Evolutionary conservation across 306 rosid genomes (phyloP).

Genomic region (Canavalia gladiata): DNA sequence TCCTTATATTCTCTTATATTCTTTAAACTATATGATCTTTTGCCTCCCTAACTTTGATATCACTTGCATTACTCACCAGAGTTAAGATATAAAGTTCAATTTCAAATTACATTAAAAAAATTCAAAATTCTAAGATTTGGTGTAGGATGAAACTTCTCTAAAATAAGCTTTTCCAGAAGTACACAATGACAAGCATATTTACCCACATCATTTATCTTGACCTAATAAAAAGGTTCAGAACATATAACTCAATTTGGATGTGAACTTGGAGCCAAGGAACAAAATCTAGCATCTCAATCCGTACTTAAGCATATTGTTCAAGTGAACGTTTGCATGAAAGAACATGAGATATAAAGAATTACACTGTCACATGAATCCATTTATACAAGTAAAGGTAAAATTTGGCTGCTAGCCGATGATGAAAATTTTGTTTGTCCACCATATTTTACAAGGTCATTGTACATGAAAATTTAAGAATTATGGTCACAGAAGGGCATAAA

Average conservation of each 20-base stretch:
- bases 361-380: conserved; percentile 34
- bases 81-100: too few relatives aligned
- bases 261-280: neutral
- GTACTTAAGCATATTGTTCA: neutral
- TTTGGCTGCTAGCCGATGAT: conserved; percentile 21
- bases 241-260: neutral
- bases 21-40: too few relatives aligned
- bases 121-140: too few relatives aligned
- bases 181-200: too few relatives aligned
- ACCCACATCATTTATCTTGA: too few relatives aligned
- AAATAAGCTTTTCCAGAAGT: too few relatives aligned
- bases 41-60: too few relatives aligned
- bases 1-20: too few relatives aligned
- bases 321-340: conserved; percentile 12
- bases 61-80: too few relatives aligned
- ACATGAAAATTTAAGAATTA: neutral
- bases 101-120: too few relatives aligned
- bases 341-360: conserved; percentile 16
- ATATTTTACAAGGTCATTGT: conserved; percentile 39
- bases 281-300: conserved; percentile 7
- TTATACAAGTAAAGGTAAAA: conserved; percentile 41
- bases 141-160: too few relatives aligned
- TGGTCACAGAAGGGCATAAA: conserved; percentile 31
- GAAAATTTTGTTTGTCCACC: conserved; percentile 28
- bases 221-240: too few relatives aligned